Base-by-base conservation (phyloP, 441 rosid genomes). In the Flueggea neowawraea region DNA sequence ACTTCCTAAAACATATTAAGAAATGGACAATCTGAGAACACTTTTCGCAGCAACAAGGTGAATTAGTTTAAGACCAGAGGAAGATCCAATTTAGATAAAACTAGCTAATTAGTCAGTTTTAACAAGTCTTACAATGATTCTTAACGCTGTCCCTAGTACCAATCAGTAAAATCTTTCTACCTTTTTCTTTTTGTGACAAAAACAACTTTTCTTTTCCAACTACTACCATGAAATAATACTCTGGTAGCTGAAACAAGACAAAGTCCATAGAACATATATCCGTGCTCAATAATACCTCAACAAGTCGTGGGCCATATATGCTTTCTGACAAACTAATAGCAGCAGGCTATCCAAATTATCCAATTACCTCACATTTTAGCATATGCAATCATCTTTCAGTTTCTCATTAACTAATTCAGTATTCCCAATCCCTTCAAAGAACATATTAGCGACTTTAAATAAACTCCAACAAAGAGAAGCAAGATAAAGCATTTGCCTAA, bases 241-340 rank as follows among this genome's bases (percentile, higher is more conserved):
- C 36, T 32, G 47, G 50, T 63, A 52, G 49, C 16, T 11, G 52
- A 43, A 47, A 2, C 28, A 70, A 51, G 45, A 32, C 11, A 16
- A 54, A 69, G 16, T 15, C 31, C 60, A 45, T 16, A 59, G 28
- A 48, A 31, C 41, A 64, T 12, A 15, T 28, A 63, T 63, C 5
- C 15, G 50, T 49, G 55, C 52, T 58, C 49, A 54, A 32, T 10
- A 33, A 53, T 57, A 14, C 15, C 15, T 28, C 28, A 32, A 5
- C 68, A 33, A 44, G 4, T 39, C 13, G 61, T 59, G 63, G 73
- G 73, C 69, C 75, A 64, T 36, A 49, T 33, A 55, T 36, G 54
- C 52, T 58, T 47, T 8, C 32, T 50, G 22, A 53, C 64, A 36
- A 49, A 31, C 56, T 6, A 54, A 56, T 39, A 52, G 28, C 16